Evolutionary conservation across 768 basidiomycete genomes (phyloP).

Genomic region (Mycena haematopus): DNA sequence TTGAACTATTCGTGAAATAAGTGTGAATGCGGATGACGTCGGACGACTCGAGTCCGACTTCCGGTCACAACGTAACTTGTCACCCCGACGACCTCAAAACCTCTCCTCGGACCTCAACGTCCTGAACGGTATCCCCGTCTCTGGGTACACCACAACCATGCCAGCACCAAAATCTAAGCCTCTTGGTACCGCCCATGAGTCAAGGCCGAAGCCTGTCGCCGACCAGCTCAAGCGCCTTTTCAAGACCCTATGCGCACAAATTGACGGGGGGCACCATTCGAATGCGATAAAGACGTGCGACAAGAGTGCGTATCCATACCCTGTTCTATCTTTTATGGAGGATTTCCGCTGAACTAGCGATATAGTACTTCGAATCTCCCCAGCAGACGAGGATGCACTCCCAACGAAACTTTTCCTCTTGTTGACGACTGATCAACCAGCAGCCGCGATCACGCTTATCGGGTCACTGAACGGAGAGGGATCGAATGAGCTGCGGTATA

Average conservation of each 20-base stretch:
- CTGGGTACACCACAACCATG: slow-evolving; percentile 1
- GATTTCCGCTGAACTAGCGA: neutral
- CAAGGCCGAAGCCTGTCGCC: slow-evolving; percentile 31
- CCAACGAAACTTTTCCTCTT: slow-evolving; percentile 89
- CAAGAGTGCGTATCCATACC: slow-evolving; percentile 65
- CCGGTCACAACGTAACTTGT: no score
- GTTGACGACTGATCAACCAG: slow-evolving; percentile 86
- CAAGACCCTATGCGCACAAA: slow-evolving; percentile 82
- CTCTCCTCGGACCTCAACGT: no score
- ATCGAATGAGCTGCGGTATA: slow-evolving; percentile 32
- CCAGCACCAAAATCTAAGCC: slow-evolving; percentile 21
- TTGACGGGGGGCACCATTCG: slow-evolving; percentile 85
- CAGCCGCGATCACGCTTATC: slow-evolving; percentile 68
- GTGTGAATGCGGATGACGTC: no score
- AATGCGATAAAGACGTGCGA: slow-evolving; percentile 93
- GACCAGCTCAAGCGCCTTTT: slow-evolving; percentile 66
- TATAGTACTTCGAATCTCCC: slow-evolving; percentile 74
- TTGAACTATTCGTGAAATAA: no score
- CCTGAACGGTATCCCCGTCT: neutral
- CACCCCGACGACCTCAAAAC: no score
- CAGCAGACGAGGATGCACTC: slow-evolving; percentile 71
- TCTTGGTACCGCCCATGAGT: slow-evolving; percentile 1
- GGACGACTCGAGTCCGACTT: no score
- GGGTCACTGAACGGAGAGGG: slow-evolving; percentile 40
- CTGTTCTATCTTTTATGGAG: no score